These are phyloP conservation scores for Elsinoe arachidis DNA, from an alignment of 2,329 filamentous ascomycete genomes.

Conservation along the genomic window DNA sequence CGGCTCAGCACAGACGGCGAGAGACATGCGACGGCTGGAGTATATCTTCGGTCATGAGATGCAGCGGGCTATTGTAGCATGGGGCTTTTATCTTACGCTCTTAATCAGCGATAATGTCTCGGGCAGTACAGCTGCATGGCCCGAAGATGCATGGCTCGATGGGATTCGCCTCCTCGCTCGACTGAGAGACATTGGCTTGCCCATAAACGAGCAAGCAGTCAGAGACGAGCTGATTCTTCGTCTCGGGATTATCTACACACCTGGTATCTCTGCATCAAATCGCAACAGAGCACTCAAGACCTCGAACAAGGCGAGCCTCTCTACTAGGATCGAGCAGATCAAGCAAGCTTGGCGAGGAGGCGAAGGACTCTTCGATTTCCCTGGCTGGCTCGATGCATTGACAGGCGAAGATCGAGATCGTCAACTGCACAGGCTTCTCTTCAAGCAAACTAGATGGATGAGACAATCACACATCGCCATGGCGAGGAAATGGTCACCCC, in stretches of 20 bases:
- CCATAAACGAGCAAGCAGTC: conserved; percentile 17
- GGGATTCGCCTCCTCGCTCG: conserved; percentile 24
- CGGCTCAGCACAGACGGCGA: background rate
- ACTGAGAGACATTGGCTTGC: conserved; percentile 21
- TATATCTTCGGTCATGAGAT: conserved; percentile 17
- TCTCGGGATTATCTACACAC: conserved; percentile 30
- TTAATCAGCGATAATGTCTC: background rate
- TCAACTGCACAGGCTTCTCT: background rate
- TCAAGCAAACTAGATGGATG: background rate
- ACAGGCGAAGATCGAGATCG: background rate
- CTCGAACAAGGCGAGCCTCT: background rate
- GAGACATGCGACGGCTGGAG: background rate
- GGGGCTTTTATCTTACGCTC: conserved; percentile 25
- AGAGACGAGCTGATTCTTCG: conserved; percentile 21
- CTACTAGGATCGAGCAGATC: background rate
- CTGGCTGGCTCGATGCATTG: background rate
- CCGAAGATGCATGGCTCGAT: conserved; percentile 22
- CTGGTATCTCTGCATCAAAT: conserved; percentile 17
- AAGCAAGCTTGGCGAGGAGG: background rate
- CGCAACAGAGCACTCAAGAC: background rate
- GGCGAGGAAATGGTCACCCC: background rate
- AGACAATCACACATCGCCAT: background rate
- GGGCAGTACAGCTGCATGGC: too few species aligned
- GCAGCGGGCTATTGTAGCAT: conserved; percentile 25
- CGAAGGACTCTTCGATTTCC: conserved; percentile 1